A percentile compares a stretch with the other conserved stretches of the same genome.
Evolutionary conservation across 1,284 basidiomycete genomes (phyloP).

Genomic region (Anthracocystis panici-leucophaei): DNA sequence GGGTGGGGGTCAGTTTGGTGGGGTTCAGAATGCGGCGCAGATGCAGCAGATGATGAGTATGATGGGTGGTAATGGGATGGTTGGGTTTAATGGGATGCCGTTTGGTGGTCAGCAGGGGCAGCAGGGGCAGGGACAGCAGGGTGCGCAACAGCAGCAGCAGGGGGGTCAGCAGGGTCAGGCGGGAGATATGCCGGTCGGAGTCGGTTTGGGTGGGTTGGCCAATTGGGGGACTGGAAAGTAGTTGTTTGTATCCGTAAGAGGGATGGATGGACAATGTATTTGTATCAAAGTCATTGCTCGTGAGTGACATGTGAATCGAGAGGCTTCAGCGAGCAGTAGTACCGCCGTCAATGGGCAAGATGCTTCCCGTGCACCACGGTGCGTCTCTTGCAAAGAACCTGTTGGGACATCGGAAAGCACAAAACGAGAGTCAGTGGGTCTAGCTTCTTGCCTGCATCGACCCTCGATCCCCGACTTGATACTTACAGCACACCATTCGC

Average conservation of each 20-base stretch:
- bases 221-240: slow-evolving; percentile 50
- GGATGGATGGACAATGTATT: slow-evolving; percentile 1
- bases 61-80: slow-evolving; percentile 21
- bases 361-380: slow-evolving; percentile 50
- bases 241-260: not conserved
- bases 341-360: slow-evolving; percentile 50
- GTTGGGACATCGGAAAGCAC: not conserved
- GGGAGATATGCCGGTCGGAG: slow-evolving; percentile 45
- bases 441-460: not conserved
- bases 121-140: slow-evolving; percentile 24
- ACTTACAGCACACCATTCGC: slow-evolving; percentile 45
- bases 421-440: not conserved
- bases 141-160: slow-evolving; percentile 13
- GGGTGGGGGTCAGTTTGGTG: slow-evolving; percentile 20
- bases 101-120: slow-evolving; percentile 17
- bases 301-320: slow-evolving; percentile 6
- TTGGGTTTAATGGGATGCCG: slow-evolving; percentile 25
- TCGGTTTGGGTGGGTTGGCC: slow-evolving; percentile 37
- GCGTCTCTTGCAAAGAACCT: slow-evolving; percentile 50
- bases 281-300: not conserved
- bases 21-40: slow-evolving; percentile 22
- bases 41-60: slow-evolving; percentile 53
- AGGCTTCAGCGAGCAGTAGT: slow-evolving; percentile 43
- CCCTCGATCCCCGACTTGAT: too few relatives aligned
- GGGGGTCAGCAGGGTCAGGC: slow-evolving; percentile 18